These are phyloP conservation scores for Agaricus bisporus DNA, from an alignment of 768 basidiomycete genomes.

Conservation along the genomic window DNA sequence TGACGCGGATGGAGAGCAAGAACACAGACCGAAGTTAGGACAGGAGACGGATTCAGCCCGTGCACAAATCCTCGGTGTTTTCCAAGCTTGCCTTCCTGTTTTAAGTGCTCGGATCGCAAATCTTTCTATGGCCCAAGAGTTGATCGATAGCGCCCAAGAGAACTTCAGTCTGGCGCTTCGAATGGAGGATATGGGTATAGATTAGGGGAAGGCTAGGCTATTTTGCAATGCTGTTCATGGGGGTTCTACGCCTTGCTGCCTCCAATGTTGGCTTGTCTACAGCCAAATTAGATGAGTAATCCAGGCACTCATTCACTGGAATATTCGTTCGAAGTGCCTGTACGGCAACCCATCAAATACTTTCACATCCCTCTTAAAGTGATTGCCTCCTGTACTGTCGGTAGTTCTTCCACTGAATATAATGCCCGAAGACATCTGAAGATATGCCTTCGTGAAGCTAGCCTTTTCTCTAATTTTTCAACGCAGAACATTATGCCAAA, in stretches of 20 bases:
- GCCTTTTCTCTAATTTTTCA: no score
- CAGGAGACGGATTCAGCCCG: conserved; percentile 23
- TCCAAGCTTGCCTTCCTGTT: conserved; percentile 42
- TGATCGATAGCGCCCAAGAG: conserved; percentile 45
- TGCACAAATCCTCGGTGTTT: conserved; percentile 34
- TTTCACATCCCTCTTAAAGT: no score
- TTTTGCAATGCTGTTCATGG: not conserved
- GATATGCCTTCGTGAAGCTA: no score
- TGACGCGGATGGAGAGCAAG: not conserved
- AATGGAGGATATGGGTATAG: conserved; percentile 42
- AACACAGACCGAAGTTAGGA: not conserved
- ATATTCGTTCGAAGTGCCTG: conserved; percentile 21
- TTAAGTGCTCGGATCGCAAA: conserved; percentile 41
- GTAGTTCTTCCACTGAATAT: no score
- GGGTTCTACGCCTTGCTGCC: not conserved
- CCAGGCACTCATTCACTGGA: no score
- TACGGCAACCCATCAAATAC: no score
- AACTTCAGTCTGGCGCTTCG: conserved; percentile 39
- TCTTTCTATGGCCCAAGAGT: conserved; percentile 39
- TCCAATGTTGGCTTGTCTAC: no score
- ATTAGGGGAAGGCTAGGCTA: conserved; percentile 3
- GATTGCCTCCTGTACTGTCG: no score
- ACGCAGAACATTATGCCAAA: no score
- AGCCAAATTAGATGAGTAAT: no score
- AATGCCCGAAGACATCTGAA: conserved; percentile 18